A percentile compares a stretch with the other conserved stretches of the same genome.
Evolutionary conservation across 176 grass and related monocot genomes (phyloP).

Genomic region (Juncus effusus): DNA sequence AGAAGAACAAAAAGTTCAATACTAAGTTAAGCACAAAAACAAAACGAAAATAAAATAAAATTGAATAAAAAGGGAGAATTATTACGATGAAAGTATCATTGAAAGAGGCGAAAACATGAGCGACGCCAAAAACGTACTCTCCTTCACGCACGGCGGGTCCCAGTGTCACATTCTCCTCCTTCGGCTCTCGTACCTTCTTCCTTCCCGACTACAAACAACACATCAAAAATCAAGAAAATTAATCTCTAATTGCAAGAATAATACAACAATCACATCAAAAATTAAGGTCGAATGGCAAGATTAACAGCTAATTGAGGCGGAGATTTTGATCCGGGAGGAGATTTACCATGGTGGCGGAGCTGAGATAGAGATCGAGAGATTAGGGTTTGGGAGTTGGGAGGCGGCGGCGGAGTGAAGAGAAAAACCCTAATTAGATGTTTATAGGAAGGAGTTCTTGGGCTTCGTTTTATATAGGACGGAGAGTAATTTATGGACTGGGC

Average conservation of each 20-base stretch:
- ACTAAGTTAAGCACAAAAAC: neutral
- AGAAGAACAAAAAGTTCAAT: neutral
- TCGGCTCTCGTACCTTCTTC: slow-evolving; percentile 68
- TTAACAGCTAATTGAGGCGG: too few relatives aligned
- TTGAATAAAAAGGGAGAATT: neutral
- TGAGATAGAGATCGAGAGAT: neutral
- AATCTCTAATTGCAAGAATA: neutral
- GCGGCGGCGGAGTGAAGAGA: neutral
- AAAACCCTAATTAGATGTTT: slow-evolving; percentile 14
- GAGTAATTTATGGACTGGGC: slow-evolving; percentile 10
- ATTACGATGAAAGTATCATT: slow-evolving; percentile 84
- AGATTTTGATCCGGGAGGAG: neutral
- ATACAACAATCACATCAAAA: neutral
- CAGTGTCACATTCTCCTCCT: slow-evolving; percentile 81
- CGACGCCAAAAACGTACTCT: slow-evolving; percentile 64
- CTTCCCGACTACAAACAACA: slow-evolving; percentile 46
- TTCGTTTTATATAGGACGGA: neutral
- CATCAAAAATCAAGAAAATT: neutral
- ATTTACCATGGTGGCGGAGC: slow-evolving; percentile 52
- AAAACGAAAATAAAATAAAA: neutral
- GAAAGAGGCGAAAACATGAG: slow-evolving; percentile 75
- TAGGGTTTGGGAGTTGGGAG: slow-evolving; percentile 4
- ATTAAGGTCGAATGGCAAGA: neutral
- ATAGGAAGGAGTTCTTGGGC: neutral
- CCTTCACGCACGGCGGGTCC: slow-evolving; percentile 69